Percentiles rank a stretch among this genome's conserved stretches.
Conservation (phyloP, 23 red algal genomes). For the Gracilaria caudata region DNA sequence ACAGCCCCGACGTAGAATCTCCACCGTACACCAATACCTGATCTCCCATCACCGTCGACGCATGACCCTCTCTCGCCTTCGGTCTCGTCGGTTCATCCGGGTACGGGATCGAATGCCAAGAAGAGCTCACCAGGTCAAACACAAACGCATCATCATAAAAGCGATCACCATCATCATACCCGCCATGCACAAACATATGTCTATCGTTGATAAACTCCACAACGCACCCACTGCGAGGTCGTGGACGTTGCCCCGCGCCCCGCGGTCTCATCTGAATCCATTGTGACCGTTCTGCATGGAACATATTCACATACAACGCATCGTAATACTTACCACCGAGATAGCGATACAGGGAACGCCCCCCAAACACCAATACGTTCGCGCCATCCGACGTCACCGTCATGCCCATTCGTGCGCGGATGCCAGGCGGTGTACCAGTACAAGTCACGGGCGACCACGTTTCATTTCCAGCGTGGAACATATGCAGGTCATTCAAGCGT, state of each 20-base stretch:
- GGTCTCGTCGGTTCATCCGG: slow-evolving; percentile 51
- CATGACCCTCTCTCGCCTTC: slow-evolving; percentile 64
- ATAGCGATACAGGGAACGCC: slow-evolving; percentile 62
- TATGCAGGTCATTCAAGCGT: slow-evolving; percentile 46
- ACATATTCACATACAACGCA: slow-evolving; percentile 36
- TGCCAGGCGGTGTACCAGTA: slow-evolving; percentile 21
- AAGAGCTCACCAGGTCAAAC: slow-evolving; percentile 52
- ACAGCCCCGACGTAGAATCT: slow-evolving; percentile 1
- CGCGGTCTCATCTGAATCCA: slow-evolving; percentile 66
- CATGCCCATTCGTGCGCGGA: slow-evolving; percentile 61
- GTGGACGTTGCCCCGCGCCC: slow-evolving; percentile 33
- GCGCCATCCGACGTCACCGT: slow-evolving; percentile 37
- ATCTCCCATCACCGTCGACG: slow-evolving; percentile 27
- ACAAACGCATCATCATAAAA: slow-evolving; percentile 67
- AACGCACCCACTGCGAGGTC: slow-evolving; percentile 55
- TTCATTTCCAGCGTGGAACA: slow-evolving; percentile 47
- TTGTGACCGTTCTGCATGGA: slow-evolving; percentile 51
- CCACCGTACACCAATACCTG: slow-evolving; percentile 67
- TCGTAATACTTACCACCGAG: slow-evolving; percentile 71
- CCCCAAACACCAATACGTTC: slow-evolving; percentile 56
- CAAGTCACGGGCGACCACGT: slow-evolving; percentile 69
- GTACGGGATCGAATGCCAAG: slow-evolving; percentile 59
- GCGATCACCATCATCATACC: slow-evolving; percentile 58
- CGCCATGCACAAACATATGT: slow-evolving; percentile 64
- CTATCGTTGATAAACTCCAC: slow-evolving; percentile 57